Percentiles rank a stretch among this genome's conserved stretches.
Evolutionary conservation across 1,284 basidiomycete species (phyloP).

Genomic region (Ceratobasidium sp.): DNA sequence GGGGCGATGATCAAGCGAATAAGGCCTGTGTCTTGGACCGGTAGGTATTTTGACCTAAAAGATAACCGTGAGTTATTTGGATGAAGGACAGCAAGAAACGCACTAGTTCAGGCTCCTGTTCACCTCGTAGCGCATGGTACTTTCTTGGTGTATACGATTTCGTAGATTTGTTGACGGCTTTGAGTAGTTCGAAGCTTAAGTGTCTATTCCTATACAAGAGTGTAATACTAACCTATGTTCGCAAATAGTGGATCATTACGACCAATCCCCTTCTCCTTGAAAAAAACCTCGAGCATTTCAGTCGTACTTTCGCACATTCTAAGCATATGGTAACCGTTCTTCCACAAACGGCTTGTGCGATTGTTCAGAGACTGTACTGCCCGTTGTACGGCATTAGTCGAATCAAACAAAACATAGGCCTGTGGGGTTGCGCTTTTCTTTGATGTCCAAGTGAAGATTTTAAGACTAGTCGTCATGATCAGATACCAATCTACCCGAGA

Average conservation of each 20-base stretch:
- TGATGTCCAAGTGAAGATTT: constrained; percentile 24
- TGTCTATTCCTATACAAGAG: not conserved
- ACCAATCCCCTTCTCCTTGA: constrained; percentile 7
- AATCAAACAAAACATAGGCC: constrained; percentile 29
- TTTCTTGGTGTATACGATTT: not conserved
- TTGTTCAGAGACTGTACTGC: not conserved
- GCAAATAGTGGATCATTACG: constrained; percentile 20
- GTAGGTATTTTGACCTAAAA: constrained; percentile 6
- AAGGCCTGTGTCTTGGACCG: constrained; percentile 30
- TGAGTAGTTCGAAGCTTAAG: not conserved
- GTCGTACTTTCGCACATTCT: constrained; percentile 36
- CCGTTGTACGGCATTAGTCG: constrained; percentile 11
- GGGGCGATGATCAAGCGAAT: constrained; percentile 16
- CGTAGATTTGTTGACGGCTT: not conserved
- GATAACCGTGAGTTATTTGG: not conserved
- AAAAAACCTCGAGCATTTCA: not conserved
- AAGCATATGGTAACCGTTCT: constrained; percentile 33
- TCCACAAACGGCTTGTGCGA: constrained; percentile 15
- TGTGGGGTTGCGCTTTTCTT: constrained; percentile 28
- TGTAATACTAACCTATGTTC: constrained; percentile 23
- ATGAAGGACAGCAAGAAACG: not conserved
- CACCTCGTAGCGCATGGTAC: not conserved
- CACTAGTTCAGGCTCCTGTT: not conserved
- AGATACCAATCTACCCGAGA: not conserved
- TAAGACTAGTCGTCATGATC: constrained; percentile 6